Percentiles rank a stretch among this genome's conserved stretches.
These are phyloP conservation scores for Termitomyces sp. DNA, from an alignment of 768 basidiomycete species.

Conservation along the genomic window DNA sequence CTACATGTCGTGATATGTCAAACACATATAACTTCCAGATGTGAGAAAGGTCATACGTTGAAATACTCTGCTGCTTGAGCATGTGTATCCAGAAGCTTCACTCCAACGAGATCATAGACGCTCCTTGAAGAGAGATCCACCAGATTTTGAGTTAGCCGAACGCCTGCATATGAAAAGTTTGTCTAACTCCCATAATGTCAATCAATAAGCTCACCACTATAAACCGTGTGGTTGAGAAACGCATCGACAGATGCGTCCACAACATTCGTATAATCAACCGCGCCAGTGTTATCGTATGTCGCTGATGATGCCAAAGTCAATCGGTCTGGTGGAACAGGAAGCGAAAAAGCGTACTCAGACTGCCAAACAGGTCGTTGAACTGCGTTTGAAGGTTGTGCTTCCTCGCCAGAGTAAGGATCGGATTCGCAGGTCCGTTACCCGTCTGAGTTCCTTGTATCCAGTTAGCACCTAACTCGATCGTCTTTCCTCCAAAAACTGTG, in stretches of 20 bases:
- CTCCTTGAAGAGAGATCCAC: conserved; percentile 56
- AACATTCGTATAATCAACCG: conserved; percentile 45
- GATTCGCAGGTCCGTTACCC: conserved; percentile 52
- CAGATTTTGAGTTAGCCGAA: conserved; percentile 40
- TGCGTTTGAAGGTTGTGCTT: conserved; percentile 51
- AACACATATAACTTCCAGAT: neutral
- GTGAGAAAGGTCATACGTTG: conserved; percentile 28
- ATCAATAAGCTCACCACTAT: conserved; percentile 37
- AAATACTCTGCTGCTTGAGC: conserved; percentile 59
- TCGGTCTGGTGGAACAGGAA: neutral
- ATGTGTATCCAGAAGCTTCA: conserved; percentile 42
- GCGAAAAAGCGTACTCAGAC: conserved; percentile 37
- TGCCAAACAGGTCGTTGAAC: conserved; percentile 43
- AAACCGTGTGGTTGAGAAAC: conserved; percentile 38
- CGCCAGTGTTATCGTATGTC: conserved; percentile 54
- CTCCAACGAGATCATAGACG: conserved; percentile 52
- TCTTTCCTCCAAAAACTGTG: conserved; percentile 43
- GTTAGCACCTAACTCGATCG: conserved; percentile 59
- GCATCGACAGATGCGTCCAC: conserved; percentile 39
- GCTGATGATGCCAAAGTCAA: conserved; percentile 30
- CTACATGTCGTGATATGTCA: conserved; percentile 14
- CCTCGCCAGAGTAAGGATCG: conserved; percentile 55
- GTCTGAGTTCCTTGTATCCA: conserved; percentile 57
- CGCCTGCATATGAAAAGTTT: conserved; percentile 30
- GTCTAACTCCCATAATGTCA: neutral